Conservation (phyloP, 352 stramenopile genomes). For the Phytophthora niederhauseri region DNA sequence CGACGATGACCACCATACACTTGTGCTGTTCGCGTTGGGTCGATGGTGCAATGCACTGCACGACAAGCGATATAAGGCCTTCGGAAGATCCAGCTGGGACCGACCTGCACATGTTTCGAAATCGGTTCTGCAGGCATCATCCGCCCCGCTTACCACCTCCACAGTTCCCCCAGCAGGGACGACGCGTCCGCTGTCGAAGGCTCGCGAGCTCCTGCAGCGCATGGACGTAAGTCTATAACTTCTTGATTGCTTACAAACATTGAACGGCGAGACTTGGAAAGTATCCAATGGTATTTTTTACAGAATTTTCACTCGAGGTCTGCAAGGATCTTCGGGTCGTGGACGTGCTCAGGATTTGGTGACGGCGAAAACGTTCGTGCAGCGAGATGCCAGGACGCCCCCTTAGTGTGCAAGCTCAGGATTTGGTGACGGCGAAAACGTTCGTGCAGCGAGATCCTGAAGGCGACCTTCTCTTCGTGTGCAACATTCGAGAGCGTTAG, state of each 20-base stretch:
- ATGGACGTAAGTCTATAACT: neutral
- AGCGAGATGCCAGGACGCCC: no score
- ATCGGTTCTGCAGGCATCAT: neutral
- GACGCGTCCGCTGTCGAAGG: neutral
- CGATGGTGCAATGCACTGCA: neutral
- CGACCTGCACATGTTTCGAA: neutral
- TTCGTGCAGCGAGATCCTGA: constrained; percentile 20
- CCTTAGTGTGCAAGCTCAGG: no score
- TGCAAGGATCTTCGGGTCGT: neutral
- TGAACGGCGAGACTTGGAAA: no score
- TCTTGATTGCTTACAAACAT: no score
- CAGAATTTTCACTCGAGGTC: no score
- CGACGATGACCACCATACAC: neutral
- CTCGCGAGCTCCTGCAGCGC: neutral
- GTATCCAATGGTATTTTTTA: neutral
- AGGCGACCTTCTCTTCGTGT: neutral
- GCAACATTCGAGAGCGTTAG: neutral
- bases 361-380: constrained; percentile 4
- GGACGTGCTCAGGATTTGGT: constrained; percentile 6
- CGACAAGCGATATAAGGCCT: neutral
- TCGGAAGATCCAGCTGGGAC: constrained; percentile 6
- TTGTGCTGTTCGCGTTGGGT: neutral
- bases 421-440: neutral
- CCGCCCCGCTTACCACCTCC: neutral
- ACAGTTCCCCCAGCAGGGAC: no score